Evolutionary conservation across 257 asterid species (phyloP).

Genomic region (Rhazya stricta): DNA sequence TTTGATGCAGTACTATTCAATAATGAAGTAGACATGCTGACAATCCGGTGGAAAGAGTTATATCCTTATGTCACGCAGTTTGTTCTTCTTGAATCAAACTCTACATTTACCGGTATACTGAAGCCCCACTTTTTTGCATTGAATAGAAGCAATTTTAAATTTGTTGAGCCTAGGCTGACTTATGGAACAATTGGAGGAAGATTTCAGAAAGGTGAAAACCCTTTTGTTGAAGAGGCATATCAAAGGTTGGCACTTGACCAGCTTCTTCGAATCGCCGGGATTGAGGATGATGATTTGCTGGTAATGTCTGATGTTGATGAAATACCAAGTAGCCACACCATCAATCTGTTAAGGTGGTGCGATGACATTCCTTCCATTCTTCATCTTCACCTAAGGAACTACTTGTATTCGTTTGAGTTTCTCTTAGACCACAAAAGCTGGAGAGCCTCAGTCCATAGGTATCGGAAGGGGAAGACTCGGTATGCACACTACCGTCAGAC

Average conservation of each 20-base stretch:
- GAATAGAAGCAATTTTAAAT: slow-evolving; percentile 47
- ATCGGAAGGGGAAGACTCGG: slow-evolving; percentile 62
- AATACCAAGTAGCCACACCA: slow-evolving; percentile 69
- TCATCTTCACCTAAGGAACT: slow-evolving; percentile 73
- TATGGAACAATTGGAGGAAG: slow-evolving; percentile 71
- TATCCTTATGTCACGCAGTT: slow-evolving; percentile 71
- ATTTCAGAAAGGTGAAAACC: slow-evolving; percentile 67
- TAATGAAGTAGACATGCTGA: slow-evolving; percentile 73
- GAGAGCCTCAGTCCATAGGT: slow-evolving; percentile 78
- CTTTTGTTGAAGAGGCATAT: slow-evolving; percentile 79
- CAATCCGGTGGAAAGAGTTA: slow-evolving; percentile 78
- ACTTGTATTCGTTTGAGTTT: slow-evolving; percentile 80
- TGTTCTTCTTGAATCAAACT: slow-evolving; percentile 77
- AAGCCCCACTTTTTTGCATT: slow-evolving; percentile 62
- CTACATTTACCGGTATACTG: slow-evolving; percentile 75
- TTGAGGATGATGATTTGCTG: slow-evolving; percentile 76
- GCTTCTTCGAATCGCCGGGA: slow-evolving; percentile 70
- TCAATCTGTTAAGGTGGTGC: slow-evolving; percentile 80
- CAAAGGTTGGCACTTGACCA: slow-evolving; percentile 72
- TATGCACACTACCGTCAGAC: slow-evolving; percentile 80
- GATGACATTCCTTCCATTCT: slow-evolving; percentile 64
- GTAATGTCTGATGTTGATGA: slow-evolving; percentile 95
- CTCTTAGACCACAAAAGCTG: slow-evolving; percentile 64
- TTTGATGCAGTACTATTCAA: slow-evolving; percentile 83
- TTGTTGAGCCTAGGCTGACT: slow-evolving; percentile 64